Percentiles rank a stretch among this genome's conserved stretches.
phyloP scores from a whole-genome alignment of 768 basidiomycete species.

The Phaeolepiota aurea region DNA sequence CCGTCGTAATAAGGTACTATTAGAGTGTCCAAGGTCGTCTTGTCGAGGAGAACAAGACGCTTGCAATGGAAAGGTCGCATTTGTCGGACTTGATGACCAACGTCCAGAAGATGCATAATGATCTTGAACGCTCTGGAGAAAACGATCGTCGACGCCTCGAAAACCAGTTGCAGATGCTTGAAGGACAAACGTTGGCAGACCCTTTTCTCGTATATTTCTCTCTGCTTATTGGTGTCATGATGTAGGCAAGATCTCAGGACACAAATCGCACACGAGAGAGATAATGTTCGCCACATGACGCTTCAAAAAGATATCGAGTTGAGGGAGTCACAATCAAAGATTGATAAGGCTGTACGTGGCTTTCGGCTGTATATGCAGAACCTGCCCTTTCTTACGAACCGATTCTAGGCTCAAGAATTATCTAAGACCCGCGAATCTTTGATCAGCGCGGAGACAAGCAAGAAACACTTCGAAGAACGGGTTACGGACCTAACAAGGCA shows the following conservation, averaged over 20 bases:
- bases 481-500: conserved; percentile 53
- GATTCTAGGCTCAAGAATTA: conserved; percentile 48
- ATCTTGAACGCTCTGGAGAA: conserved; percentile 74
- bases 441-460: conserved; percentile 68
- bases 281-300: conserved; percentile 60
- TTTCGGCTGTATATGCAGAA: not conserved
- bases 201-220: not conserved
- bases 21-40: conserved; percentile 77
- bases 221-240: not conserved
- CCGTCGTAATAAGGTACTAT: no score
- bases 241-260: conserved; percentile 64
- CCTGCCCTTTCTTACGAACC: not conserved
- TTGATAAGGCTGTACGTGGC: conserved; percentile 61
- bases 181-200: conserved; percentile 61
- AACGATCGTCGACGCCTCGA: conserved; percentile 81
- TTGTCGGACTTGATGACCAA: conserved; percentile 84
- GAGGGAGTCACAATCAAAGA: conserved; percentile 62
- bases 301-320: conserved; percentile 76
- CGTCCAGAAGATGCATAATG: conserved; percentile 85
- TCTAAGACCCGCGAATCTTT: conserved; percentile 64
- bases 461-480: conserved; percentile 69
- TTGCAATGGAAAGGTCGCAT: conserved; percentile 76
- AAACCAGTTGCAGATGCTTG: conserved; percentile 68
- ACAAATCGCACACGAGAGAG: conserved; percentile 69
- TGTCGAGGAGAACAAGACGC: conserved; percentile 74